These are phyloP conservation scores for Solanum neorickii DNA, from an alignment of 257 asterid species.

Conservation along the genomic window DNA sequence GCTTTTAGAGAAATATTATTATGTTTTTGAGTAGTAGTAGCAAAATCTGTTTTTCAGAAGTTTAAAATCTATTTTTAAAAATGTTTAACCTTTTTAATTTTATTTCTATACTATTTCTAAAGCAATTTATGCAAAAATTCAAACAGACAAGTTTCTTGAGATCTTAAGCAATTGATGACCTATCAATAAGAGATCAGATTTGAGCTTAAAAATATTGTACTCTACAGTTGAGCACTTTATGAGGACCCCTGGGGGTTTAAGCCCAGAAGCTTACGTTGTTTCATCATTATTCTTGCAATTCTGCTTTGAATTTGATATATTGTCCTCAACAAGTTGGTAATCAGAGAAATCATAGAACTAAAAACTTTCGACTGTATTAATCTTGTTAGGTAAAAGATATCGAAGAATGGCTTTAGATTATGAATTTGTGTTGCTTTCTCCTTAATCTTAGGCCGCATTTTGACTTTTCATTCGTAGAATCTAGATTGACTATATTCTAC, in stretches of 20 bases:
- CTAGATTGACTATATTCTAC: not conserved
- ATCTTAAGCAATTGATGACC: not conserved
- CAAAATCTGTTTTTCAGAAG: not conserved
- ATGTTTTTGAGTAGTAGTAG: not conserved
- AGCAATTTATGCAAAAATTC: not conserved
- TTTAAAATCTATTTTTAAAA: not conserved
- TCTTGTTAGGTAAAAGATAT: not conserved
- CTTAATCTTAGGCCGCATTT: not conserved
- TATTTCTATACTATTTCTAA: not conserved
- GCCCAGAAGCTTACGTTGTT: not conserved
- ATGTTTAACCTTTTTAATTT: not conserved
- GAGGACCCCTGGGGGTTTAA: not conserved
- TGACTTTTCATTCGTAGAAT: not conserved
- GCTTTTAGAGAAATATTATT: not conserved
- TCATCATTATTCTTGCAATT: conserved; percentile 3
- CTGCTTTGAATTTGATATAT: conserved; percentile 11
- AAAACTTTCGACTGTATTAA: not conserved
- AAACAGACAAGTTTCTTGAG: not conserved
- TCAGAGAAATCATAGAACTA: not conserved
- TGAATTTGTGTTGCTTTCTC: not conserved
- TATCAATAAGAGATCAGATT: not conserved
- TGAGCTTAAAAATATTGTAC: not conserved
- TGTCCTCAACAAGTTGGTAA: not conserved
- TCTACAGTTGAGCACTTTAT: not conserved
- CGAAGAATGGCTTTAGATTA: not conserved